phyloP scores from a whole-genome alignment of 2,329 filamentous ascomycete species.

The Leptographium wingfieldii region DNA sequence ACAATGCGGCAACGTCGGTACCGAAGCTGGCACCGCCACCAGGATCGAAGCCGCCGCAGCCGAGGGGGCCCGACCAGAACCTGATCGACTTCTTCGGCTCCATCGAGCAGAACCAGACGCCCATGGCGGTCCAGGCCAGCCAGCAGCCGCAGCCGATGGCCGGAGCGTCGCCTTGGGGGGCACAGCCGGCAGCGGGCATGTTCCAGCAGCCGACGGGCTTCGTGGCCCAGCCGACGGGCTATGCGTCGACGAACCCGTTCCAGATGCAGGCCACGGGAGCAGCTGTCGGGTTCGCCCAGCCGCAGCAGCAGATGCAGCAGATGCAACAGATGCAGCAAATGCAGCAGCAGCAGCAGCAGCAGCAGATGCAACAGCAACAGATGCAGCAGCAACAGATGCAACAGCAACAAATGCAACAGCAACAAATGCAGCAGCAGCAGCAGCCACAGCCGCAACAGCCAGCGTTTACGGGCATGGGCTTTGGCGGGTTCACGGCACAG shows the following conservation, averaged over 20 bases:
- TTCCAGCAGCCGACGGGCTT: constrained; percentile 23
- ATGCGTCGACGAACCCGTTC: constrained; percentile 29
- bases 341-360: constrained; percentile 18
- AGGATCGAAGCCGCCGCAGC: constrained; percentile 10
- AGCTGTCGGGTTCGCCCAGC: constrained; percentile 15
- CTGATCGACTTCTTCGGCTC: constrained; percentile 92
- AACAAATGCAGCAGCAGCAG: constrained; percentile 24
- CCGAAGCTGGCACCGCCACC: constrained; percentile 30
- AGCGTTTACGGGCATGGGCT: constrained; percentile 58
- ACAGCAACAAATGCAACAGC: constrained; percentile 9
- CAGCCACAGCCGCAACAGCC: constrained; percentile 29
- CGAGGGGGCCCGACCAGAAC: constrained; percentile 58
- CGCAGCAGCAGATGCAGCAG: too few species aligned
- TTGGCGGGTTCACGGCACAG: constrained; percentile 69
- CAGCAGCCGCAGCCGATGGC: constrained; percentile 13
- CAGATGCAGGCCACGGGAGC: constrained; percentile 23
- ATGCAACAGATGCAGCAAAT: too few species aligned
- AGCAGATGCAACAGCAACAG: constrained; percentile 20
- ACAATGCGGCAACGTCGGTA: constrained; percentile 20
- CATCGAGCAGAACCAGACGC: constrained; percentile 78
- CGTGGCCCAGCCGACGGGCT: constrained; percentile 24
- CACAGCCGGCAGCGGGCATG: constrained; percentile 22
- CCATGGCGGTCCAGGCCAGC: constrained; percentile 40
- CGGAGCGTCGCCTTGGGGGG: constrained; percentile 25
- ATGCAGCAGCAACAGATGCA: constrained; percentile 24